Base-by-base conservation (phyloP, 2,329 filamentous ascomycete species). In the Apiospora koreana region DNA sequence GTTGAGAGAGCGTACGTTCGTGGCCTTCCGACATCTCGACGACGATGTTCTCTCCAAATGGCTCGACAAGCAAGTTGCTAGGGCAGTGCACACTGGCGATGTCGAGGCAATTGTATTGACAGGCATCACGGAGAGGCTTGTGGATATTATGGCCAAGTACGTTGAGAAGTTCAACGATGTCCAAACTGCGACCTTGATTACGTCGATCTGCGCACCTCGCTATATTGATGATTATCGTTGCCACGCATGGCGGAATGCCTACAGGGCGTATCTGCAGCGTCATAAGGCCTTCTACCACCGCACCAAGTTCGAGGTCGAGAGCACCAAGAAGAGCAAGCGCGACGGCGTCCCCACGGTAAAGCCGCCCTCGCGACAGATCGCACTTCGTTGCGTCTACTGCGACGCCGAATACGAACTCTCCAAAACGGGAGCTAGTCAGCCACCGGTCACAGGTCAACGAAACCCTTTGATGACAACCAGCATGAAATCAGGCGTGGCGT, bases 191-290 rank as follows among this genome's bases (percentile, higher is more conserved):
- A 91, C 93, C 0, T 85, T 96, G 1, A 88, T 94, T 71, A 88
- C 93, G 70, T 92, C 92, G 16, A 91, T 93, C 78, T 92, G 92
- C 74, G 89, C 90, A 70, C 93, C 93, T 0, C 87, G 90, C 10
- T 95, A 94, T 80, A 90, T 95, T 74, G 88, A 92, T 79, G 94
- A 96, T 79, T 84, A 92, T 58, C 91, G 94, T 73, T 94, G 91
- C 81, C 85, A 87, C 12, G 89, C 91, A 69, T 95, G 93, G 92
- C 91, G 92, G 69, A 88, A 86, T 73, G 86, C 86, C 45, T 94
- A 95, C 78, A 88, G 91, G 69, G 89, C 91, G 67, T 90, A 93
- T 75, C 87, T 93, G 46, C 89, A 92, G 82, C 91, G 86, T 73
- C 93, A 93, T 86, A 92, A 87, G 79, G 88, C 86, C 69, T 95